A percentile compares a stretch with the other conserved stretches of the same genome.
Conservation (phyloP, 202 grass and related monocot species). For the Panicum virgatum region DNA sequence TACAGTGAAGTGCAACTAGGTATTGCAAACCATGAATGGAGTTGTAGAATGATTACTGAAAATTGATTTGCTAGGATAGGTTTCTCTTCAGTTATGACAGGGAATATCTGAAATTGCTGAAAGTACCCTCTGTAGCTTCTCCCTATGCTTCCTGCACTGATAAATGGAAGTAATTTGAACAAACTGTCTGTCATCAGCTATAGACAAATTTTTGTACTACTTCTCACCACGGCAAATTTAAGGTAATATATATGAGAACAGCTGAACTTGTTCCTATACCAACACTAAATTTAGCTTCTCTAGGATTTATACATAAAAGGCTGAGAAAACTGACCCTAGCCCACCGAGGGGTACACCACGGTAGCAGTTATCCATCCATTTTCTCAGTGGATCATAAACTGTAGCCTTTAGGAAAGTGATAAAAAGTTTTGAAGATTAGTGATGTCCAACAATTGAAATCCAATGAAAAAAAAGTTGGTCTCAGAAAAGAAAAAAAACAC, state of each 20-base stretch:
- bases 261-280: neutral
- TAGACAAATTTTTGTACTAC: neutral
- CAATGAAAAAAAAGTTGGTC: neutral
- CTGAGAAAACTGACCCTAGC: constrained; percentile 55
- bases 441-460: neutral
- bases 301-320: neutral
- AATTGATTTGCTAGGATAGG: constrained; percentile 82
- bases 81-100: constrained; percentile 62
- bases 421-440: constrained; percentile 6
- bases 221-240: neutral
- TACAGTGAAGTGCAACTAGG: neutral
- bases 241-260: neutral
- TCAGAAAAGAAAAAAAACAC: neutral
- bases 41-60: constrained; percentile 53
- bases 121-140: constrained; percentile 95
- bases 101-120: constrained; percentile 87
- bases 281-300: neutral
- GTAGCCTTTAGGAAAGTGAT: constrained; percentile 46
- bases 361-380: constrained; percentile 68
- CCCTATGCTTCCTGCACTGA: constrained; percentile 88
- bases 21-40: neutral
- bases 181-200: neutral
- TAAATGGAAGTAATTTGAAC: neutral
- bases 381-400: constrained; percentile 58
- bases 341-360: constrained; percentile 77